A percentile compares a stretch with the other conserved stretches of the same genome.
Conservation (phyloP, 352 stramenopile genomes). For the Phytophthora boehmeriae region DNA sequence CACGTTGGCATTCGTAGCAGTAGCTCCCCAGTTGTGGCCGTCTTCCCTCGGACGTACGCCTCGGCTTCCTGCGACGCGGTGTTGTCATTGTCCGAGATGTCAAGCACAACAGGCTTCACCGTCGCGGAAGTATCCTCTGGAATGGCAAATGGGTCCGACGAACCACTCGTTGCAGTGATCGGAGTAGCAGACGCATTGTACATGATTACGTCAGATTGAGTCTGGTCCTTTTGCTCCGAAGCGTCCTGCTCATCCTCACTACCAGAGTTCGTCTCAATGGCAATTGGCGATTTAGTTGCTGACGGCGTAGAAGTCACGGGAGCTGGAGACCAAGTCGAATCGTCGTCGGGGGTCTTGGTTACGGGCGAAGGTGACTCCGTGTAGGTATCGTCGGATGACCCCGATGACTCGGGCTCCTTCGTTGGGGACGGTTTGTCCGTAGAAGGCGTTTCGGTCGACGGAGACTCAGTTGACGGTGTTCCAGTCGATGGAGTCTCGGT, state of each 20-base stretch:
- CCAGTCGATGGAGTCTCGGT: slow-evolving; percentile 7
- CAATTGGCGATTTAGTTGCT: slow-evolving; percentile 39
- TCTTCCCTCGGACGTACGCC: slow-evolving; percentile 57
- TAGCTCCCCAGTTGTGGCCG: slow-evolving; percentile 13
- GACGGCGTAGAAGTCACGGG: slow-evolving; percentile 23
- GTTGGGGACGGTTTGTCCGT: slow-evolving; percentile 13
- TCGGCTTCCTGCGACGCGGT: slow-evolving; percentile 37
- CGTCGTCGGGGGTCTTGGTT: slow-evolving; percentile 13
- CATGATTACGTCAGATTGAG: slow-evolving; percentile 57
- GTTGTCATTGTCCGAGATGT: slow-evolving; percentile 41
- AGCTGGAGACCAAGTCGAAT: slow-evolving; percentile 22
- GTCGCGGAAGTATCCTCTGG: slow-evolving; percentile 35
- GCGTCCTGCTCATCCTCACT: slow-evolving; percentile 30
- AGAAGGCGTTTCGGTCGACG: slow-evolving; percentile 14
- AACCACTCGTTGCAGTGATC: slow-evolving; percentile 29
- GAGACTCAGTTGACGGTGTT: slow-evolving; percentile 7
- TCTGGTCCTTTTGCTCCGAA: slow-evolving; percentile 40
- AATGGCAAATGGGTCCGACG: slow-evolving; percentile 62
- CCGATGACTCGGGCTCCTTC: slow-evolving; percentile 17
- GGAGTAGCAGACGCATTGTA: slow-evolving; percentile 40
- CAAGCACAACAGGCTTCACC: slow-evolving; percentile 51
- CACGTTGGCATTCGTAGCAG: slow-evolving; percentile 41
- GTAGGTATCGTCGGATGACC: neutral
- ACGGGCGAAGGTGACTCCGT: slow-evolving; percentile 27
- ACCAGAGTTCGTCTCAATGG: slow-evolving; percentile 49